These are phyloP conservation scores for Boletus vinaceobasis DNA, from an alignment of 768 basidiomycete species.

Conservation along the genomic window DNA sequence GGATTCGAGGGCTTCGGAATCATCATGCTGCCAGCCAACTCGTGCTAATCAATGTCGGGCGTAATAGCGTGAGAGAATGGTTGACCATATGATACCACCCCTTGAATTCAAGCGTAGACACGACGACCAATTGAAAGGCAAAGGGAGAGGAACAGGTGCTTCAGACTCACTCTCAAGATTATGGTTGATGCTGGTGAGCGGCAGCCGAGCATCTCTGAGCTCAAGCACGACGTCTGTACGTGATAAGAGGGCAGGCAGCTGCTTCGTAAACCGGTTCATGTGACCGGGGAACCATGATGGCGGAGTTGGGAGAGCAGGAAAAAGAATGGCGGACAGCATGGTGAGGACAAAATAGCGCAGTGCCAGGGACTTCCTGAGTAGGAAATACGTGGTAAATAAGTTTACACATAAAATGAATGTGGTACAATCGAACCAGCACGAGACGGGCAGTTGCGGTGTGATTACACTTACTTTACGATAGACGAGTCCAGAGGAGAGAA, in stretches of 20 bases:
- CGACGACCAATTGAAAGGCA: not conserved
- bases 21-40: conserved; percentile 7
- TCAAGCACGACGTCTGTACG: conserved; percentile 92
- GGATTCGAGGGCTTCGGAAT: conserved; percentile 10
- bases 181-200: conserved; percentile 90
- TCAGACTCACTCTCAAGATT: conserved; percentile 70
- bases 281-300: conserved; percentile 97
- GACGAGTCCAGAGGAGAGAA: not conserved
- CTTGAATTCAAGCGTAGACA: conserved; percentile 5
- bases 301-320: conserved; percentile 58
- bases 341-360: conserved; percentile 10
- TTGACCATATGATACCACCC: conserved; percentile 14
- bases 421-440: not conserved
- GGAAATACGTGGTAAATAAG: conserved; percentile 7
- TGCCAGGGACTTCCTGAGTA: conserved; percentile 8
- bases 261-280: conserved; percentile 84
- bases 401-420: conserved; percentile 6
- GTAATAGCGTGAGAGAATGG: conserved; percentile 22
- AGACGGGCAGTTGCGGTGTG: not conserved
- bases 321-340: conserved; percentile 36
- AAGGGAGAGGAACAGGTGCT: not conserved
- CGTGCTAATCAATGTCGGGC: conserved; percentile 13
- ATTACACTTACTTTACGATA: not conserved
- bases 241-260: conserved; percentile 71
- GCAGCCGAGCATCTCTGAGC: conserved; percentile 88